Evolutionary conservation across 73 alveolate species (phyloP).

Genomic region (Diophrys appendiculata): DNA sequence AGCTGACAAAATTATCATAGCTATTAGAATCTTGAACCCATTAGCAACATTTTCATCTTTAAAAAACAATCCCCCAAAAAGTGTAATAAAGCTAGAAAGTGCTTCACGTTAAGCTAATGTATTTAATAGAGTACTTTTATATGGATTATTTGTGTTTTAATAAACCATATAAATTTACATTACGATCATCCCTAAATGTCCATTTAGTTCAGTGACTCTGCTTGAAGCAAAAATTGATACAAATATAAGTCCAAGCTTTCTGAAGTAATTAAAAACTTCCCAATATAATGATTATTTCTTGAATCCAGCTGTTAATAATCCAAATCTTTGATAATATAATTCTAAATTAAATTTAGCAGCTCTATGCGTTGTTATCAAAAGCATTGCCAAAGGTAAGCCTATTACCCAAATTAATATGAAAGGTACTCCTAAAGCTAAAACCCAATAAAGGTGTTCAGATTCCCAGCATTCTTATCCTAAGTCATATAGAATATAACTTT

Average conservation of each 20-base stretch:
- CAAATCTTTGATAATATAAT: constrained; percentile 13
- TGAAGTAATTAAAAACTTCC: constrained; percentile 59
- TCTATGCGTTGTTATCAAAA: constrained; percentile 18
- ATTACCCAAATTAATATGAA: constrained; percentile 54
- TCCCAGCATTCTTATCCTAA: constrained; percentile 38
- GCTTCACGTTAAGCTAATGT: not conserved
- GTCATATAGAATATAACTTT: too few species aligned
- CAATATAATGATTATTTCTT: constrained; percentile 44
- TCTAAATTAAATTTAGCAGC: constrained; percentile 14
- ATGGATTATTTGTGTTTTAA: not conserved
- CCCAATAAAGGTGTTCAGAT: constrained; percentile 29
- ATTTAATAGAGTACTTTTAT: not conserved
- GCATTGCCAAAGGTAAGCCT: constrained; percentile 43
- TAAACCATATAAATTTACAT: not conserved
- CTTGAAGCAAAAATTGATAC: constrained; percentile 19
- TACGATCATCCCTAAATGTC: not conserved
- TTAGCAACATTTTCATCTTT: not conserved
- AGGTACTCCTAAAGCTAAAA: constrained; percentile 44
- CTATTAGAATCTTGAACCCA: not conserved
- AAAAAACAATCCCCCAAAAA: constrained; percentile 2
- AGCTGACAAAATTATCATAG: not conserved
- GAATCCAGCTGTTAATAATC: constrained; percentile 49
- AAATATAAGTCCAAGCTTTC: constrained; percentile 38
- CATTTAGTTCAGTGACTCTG: not conserved
- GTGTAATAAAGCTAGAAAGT: not conserved